phyloP scores from a whole-genome alignment of 176 grass and related monocot genomes.

The Panicum miliaceum region DNA sequence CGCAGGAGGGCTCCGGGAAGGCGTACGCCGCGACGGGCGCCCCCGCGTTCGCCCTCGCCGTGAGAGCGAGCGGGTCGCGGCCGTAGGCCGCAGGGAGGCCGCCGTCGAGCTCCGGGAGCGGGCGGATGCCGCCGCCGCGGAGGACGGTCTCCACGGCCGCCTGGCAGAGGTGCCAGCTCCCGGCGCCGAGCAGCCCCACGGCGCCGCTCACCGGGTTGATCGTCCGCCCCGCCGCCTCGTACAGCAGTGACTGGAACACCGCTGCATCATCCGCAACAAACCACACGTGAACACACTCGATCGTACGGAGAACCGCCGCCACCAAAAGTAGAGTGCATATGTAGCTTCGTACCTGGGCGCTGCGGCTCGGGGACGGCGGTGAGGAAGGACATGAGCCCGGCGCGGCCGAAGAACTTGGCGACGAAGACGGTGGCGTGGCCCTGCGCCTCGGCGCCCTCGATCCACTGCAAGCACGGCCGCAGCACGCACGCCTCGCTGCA shows the following conservation, averaged over 20 bases:
- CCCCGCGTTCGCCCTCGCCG: background rate
- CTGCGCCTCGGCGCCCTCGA: constrained; percentile 76
- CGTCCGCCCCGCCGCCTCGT: constrained; percentile 92
- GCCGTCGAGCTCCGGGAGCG: constrained; percentile 54
- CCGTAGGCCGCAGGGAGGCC: too few species aligned
- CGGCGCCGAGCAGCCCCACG: constrained; percentile 73
- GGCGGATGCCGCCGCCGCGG: constrained; percentile 63
- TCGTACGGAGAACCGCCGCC: background rate
- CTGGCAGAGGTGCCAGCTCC: constrained; percentile 93
- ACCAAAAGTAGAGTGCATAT: too few species aligned
- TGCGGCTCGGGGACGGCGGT: constrained; percentile 71
- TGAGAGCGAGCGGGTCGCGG: too few species aligned
- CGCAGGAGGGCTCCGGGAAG: constrained; percentile 42
- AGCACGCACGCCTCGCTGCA: constrained; percentile 91
- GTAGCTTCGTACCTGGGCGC: constrained; percentile 88
- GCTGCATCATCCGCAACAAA: constrained; percentile 53
- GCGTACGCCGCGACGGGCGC: background rate
- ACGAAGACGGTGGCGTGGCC: constrained; percentile 97
- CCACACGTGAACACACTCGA: background rate
- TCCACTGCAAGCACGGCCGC: constrained; percentile 90
- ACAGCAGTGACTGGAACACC: constrained; percentile 91
- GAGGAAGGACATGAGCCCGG: constrained; percentile 94
- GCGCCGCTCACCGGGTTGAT: constrained; percentile 96
- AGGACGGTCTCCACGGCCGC: constrained; percentile 84
- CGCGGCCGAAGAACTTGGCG: constrained; percentile 98